Evolutionary conservation across 2,329 filamentous ascomycete genomes (phyloP), one percentile per base, ranked within the genome.

Genomic region (Acephala macrosclerotiorum): DNA sequence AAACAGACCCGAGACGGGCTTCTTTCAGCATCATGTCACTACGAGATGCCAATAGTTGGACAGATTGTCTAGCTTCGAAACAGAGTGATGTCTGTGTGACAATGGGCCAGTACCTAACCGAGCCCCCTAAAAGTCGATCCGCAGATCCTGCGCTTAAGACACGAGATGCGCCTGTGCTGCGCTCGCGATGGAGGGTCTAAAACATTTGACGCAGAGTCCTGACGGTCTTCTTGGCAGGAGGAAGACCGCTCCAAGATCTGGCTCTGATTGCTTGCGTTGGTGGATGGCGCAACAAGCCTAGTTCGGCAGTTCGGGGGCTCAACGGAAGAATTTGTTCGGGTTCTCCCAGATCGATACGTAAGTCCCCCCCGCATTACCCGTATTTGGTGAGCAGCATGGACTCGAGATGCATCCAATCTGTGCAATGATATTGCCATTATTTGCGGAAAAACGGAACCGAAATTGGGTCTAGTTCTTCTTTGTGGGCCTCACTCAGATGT

Each of bases 11-110:
- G 22, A 53, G 49, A 33, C 22, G 29, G 29, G 49, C 5, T 33
- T 29, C 49, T 42, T 3, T 16, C 18, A 42, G 38, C 38, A 12
- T 42, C 18, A 42, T 42, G 18, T 42, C 38, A 6, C 38, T 53
- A 18, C 45, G 18, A 49, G 7, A 22, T 22, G 14, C 51, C 51
- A 55, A 55, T 55, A n/a, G 20, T 55, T 7, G 38, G 16, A 38
- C 33, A 57, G 35, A 14, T 40, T 36, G 35, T 22, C 9, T 35
- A 9, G 11, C 12, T 22, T 25, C 55, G 55, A 36, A 57, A 57
- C 55, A 57, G 35, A 29, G 26, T 33, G 14, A n/a, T 8, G 51
- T 55, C 25, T 55, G 47, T 53, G 51, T 55, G 25, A 35, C 20
- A 4, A 20, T 29, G 25, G 47, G 20, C n/a, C 12, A n/a, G 14